Evolutionary conservation across 331 rosid species (phyloP).

Genomic region (Arachis monticola): DNA sequence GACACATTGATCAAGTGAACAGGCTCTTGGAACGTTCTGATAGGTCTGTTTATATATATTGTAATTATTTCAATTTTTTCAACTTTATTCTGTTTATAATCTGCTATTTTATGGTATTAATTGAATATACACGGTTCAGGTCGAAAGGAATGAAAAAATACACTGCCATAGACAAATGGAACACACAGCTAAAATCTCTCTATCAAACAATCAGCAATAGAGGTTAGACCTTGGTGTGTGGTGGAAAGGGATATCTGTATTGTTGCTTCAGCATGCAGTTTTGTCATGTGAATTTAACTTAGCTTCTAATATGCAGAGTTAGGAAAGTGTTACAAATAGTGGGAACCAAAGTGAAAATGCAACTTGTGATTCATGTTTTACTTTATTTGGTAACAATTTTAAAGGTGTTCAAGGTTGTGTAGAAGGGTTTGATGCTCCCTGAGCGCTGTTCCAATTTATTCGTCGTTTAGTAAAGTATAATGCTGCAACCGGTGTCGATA

Average conservation of each 20-base stretch:
- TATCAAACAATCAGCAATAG: constrained; percentile 80
- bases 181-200: constrained; percentile 86
- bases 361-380: constrained; percentile 39
- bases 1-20: constrained; percentile 97
- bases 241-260: constrained; percentile 15
- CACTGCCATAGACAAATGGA: constrained; percentile 96
- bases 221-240: constrained; percentile 42
- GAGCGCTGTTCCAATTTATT: no score
- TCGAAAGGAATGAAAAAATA: constrained; percentile 97
- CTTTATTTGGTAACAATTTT: constrained; percentile 29
- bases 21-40: constrained; percentile 91
- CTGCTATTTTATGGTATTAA: constrained; percentile 21
- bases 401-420: no score
- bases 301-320: constrained; percentile 35
- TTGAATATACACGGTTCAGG: constrained; percentile 49
- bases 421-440: no score
- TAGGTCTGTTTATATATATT: constrained; percentile 53
- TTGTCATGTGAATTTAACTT: constrained; percentile 44
- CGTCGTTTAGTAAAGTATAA: no score
- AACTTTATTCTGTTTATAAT: not conserved
- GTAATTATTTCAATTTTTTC: constrained; percentile 3
- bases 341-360: constrained; percentile 41
- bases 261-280: constrained; percentile 39
- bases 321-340: constrained; percentile 34
- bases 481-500: no score